Base-by-base conservation (phyloP, 805 yeast genomes). In the Ogataea siamensis region DNA sequence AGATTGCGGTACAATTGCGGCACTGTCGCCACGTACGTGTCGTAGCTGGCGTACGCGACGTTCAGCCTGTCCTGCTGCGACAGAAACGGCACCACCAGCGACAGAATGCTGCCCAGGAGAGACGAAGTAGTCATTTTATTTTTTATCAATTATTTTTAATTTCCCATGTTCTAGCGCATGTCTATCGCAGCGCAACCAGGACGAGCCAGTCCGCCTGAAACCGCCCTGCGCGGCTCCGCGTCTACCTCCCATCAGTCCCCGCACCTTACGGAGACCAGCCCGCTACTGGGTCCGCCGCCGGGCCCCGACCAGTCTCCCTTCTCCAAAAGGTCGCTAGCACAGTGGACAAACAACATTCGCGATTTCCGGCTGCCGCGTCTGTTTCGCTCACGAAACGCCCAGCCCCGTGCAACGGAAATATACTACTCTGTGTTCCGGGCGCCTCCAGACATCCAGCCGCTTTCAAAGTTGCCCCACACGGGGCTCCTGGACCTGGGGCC, bases 381-480 rank as follows among this genome's bases (percentile, higher is more conserved):
- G n/a, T 44, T 44, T 32, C 17, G 47, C 10, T 37, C 47, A 7
- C 34, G 28, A 12, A 37, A 28, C 17, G 34, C 29, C 9, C 63
- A 7, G 63, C 66, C 54, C 2, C 27, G 36, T 5, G 38, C 54
- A 11, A 47, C 50, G 9, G 73, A 71, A 38, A 77, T 78, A 20
- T 74, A 73, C 42, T 76, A 75, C 48, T 71, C 80, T 2, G 82
- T 78, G 4, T 77, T 77, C 54, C 66, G 64, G 48, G 65, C 76
- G 13, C 53, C 67, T 9, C 47, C 57, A n/a, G 55, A 50, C 23
- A 48, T 58, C 12, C 31, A 37, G 11, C 64, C 66, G 5, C 25
- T 61, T n/a, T 25, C 43, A 5, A 17, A 10, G 13, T 10, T 62
- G 9, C 71, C 68, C 5, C 17, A 39, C 40, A 42, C 40, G 6